Percentiles rank a stretch among this genome's conserved stretches.
These are phyloP conservation scores for Raffaelea ambrosiae DNA, from an alignment of 2,329 filamentous ascomycete species.

Conservation along the genomic window DNA sequence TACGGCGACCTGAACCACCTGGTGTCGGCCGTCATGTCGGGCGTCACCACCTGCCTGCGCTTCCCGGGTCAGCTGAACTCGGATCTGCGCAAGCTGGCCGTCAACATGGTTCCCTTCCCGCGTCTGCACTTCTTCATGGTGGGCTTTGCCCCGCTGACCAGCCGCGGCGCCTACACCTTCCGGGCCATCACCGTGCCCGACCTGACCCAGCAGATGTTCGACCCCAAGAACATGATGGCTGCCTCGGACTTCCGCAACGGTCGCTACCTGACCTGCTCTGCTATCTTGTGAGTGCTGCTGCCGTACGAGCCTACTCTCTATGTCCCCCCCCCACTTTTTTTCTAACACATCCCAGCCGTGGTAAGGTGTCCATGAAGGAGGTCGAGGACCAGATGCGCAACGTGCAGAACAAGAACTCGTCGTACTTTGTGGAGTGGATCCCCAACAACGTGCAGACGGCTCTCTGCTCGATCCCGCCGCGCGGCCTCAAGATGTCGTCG, in stretches of 20 bases:
- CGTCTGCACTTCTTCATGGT: conserved; percentile 99
- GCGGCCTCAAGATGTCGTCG: conserved; percentile 97
- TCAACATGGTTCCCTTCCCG: conserved; percentile 99
- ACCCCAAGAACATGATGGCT: conserved; percentile 99
- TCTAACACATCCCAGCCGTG: conserved; percentile 58
- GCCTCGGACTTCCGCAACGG: conserved; percentile 99
- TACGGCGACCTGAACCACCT: conserved; percentile 99
- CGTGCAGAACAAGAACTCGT: conserved; percentile 98
- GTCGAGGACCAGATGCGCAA: conserved; percentile 99
- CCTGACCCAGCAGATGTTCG: conserved; percentile 99
- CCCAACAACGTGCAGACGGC: conserved; percentile 99
- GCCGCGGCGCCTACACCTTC: conserved; percentile 79
- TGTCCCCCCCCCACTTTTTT: background rate
- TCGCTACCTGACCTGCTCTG: conserved; percentile 98
- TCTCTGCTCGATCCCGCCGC: conserved; percentile 96
- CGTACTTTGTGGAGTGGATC: conserved; percentile 99
- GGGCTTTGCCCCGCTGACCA: conserved; percentile 96
- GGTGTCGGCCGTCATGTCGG: conserved; percentile 98
- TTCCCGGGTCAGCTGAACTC: conserved; percentile 99
- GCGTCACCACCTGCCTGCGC: conserved; percentile 95
- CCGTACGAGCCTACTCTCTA: conserved; percentile 3
- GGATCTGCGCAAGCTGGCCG: conserved; percentile 96
- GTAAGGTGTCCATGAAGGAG: conserved; percentile 99
- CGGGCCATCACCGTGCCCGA: conserved; percentile 95
- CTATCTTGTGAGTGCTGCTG: conserved; percentile 70